Conservation (phyloP, 2,329 filamentous ascomycete species). For the Aspergillaceae sp. region DNA sequence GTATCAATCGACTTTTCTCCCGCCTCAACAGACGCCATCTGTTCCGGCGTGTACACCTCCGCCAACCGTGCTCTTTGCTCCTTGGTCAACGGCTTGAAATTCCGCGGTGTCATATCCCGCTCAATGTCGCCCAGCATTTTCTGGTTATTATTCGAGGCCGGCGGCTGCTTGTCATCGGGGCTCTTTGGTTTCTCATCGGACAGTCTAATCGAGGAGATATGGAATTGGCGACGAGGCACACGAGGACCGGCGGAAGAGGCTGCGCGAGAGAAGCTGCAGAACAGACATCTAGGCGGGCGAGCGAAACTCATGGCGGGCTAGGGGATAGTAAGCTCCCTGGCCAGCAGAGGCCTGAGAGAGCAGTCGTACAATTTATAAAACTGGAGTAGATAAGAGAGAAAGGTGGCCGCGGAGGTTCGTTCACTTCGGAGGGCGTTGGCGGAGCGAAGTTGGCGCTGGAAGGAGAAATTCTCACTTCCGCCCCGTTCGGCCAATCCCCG, state of each 20-base stretch:
- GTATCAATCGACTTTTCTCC: constrained; percentile 69
- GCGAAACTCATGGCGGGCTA: constrained; percentile 39
- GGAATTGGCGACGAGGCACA: constrained; percentile 42
- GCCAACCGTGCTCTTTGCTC: constrained; percentile 56
- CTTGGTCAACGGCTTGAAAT: constrained; percentile 53
- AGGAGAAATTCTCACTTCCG: neutral
- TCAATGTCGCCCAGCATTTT: constrained; percentile 16
- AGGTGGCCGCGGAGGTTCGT: constrained; percentile 1
- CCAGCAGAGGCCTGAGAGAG: constrained; percentile 17
- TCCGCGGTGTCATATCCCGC: constrained; percentile 15
- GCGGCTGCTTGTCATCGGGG: constrained; percentile 26
- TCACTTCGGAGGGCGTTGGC: constrained; percentile 1
- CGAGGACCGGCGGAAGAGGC: constrained; percentile 29
- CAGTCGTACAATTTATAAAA: constrained; percentile 5
- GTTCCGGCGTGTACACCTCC: constrained; percentile 66
- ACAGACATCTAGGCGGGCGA: constrained; percentile 42
- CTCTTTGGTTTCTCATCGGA: constrained; percentile 32
- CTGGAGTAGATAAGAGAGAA: constrained; percentile 2
- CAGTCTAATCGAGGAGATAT: constrained; percentile 34
- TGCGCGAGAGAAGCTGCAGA: constrained; percentile 41
- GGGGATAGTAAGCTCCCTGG: constrained; percentile 14
- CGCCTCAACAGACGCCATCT: constrained; percentile 71
- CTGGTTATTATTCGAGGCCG: constrained; percentile 12
- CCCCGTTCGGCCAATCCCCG: constrained; percentile 13
- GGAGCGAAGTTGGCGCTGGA: neutral